Evolutionary conservation across 257 asterid species (phyloP).

Genomic region (Linaria vulgaris): DNA sequence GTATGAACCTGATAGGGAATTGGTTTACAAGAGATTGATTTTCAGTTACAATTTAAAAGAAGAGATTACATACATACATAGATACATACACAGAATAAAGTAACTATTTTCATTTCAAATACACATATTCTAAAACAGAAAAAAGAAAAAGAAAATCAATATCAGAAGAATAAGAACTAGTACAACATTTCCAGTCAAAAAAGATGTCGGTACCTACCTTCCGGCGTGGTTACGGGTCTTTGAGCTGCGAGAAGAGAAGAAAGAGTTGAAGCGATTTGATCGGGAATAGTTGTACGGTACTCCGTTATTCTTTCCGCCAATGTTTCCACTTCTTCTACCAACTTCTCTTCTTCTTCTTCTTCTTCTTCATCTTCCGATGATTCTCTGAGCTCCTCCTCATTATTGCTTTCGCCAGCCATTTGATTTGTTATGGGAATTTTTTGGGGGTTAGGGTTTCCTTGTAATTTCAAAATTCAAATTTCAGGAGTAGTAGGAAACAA

Average conservation of each 20-base stretch:
- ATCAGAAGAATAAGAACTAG: too few relatives aligned
- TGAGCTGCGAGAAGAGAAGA: conserved; percentile 54
- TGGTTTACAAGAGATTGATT: neutral
- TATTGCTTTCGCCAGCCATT: conserved; percentile 30
- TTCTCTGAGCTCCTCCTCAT: conserved; percentile 39
- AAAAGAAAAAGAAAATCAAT: too few relatives aligned
- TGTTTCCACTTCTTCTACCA: conserved; percentile 54
- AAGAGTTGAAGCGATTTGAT: conserved; percentile 48
- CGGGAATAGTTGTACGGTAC: conserved; percentile 51
- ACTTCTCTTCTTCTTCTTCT: conserved; percentile 33
- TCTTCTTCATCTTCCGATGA: too few relatives aligned
- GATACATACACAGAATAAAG: too few relatives aligned
- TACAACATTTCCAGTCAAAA: too few relatives aligned
- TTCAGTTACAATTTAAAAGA: too few relatives aligned
- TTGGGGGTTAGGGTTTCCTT: conserved; percentile 5
- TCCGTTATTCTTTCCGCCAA: conserved; percentile 52
- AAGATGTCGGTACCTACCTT: too few relatives aligned
- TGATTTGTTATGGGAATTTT: neutral
- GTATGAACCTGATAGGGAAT: neutral
- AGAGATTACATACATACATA: neutral
- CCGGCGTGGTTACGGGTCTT: conserved; percentile 47
- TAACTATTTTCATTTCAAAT: too few relatives aligned
- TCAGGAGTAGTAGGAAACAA: too few relatives aligned
- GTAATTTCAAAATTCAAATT: neutral
- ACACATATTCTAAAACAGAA: too few relatives aligned